Percentiles rank a stretch among this genome's conserved stretches.
These are phyloP conservation scores for Blastobotrys persicus DNA, from an alignment of 1,139 yeast species.

Conservation along the genomic window DNA sequence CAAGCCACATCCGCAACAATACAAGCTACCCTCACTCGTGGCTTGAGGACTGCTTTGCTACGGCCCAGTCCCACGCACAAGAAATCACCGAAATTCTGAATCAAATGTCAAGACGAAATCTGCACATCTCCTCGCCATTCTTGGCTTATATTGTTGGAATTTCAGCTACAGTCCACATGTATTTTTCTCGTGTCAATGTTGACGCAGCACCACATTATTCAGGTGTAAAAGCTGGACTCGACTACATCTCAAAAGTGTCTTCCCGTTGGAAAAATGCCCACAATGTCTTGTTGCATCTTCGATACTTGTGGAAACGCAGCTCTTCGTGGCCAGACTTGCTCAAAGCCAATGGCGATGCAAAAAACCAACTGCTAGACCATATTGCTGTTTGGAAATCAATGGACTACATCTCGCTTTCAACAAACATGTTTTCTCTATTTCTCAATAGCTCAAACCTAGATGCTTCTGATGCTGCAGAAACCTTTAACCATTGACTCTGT, in stretches of 20 bases:
- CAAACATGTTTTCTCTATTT: background rate
- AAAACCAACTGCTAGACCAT: background rate
- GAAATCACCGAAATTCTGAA: background rate
- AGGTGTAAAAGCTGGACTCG: background rate
- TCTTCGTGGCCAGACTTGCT: slow-evolving; percentile 5
- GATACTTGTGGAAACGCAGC: slow-evolving; percentile 2
- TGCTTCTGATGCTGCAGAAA: background rate
- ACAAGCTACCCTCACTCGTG: slow-evolving; percentile 3
- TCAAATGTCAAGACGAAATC: background rate
- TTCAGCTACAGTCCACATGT: slow-evolving; percentile 6
- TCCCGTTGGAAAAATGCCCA: slow-evolving; percentile 2
- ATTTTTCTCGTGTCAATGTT: background rate
- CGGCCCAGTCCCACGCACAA: slow-evolving; percentile 2
- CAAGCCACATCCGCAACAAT: background rate
- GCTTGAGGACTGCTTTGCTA: background rate
- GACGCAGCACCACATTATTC: background rate
- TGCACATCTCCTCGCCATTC: background rate
- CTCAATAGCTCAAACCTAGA: background rate
- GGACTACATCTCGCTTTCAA: slow-evolving; percentile 2
- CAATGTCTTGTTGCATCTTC: background rate
- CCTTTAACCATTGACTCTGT: too few relatives aligned
- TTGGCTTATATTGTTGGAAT: slow-evolving; percentile 2
- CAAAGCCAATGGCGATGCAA: background rate
- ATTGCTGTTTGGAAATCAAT: slow-evolving; percentile 4
- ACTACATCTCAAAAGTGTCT: background rate